These are phyloP conservation scores for Phoenix roebelenii DNA, from an alignment of 176 grass and related monocot species.

Conservation along the genomic window DNA sequence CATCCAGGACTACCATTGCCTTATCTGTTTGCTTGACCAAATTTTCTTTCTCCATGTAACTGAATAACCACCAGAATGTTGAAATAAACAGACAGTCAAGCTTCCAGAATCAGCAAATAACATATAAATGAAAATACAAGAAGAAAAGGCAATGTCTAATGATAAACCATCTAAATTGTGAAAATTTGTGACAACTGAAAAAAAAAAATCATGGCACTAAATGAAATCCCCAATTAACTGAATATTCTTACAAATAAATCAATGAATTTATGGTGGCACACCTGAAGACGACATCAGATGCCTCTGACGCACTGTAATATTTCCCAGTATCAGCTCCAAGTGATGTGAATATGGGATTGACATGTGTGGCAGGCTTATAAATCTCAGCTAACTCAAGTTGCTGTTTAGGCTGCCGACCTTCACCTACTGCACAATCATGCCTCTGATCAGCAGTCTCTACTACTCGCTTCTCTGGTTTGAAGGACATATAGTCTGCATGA, in stretches of 20 bases:
- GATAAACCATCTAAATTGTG: no score
- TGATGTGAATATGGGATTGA: slow-evolving; percentile 71
- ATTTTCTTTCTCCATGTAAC: slow-evolving; percentile 95
- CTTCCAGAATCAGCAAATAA: slow-evolving; percentile 5
- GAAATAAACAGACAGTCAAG: no score
- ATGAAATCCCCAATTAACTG: no score
- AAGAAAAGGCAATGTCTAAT: slow-evolving; percentile 6
- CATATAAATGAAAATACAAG: neutral
- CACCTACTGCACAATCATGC: slow-evolving; percentile 35
- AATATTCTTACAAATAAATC: no score
- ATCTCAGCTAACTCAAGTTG: slow-evolving; percentile 77
- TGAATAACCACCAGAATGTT: slow-evolving; percentile 7
- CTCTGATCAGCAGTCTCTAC: slow-evolving; percentile 48
- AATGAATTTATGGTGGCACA: neutral
- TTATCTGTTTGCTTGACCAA: slow-evolving; percentile 69
- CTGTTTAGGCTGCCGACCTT: slow-evolving; percentile 33
- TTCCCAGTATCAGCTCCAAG: slow-evolving; percentile 60
- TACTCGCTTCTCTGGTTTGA: slow-evolving; percentile 65
- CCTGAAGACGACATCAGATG: slow-evolving; percentile 76
- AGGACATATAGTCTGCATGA: slow-evolving; percentile 69
- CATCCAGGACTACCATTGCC: slow-evolving; percentile 64
- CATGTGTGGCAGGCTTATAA: slow-evolving; percentile 79
- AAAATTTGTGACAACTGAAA: no score
- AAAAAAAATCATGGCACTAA: no score
- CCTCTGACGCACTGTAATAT: slow-evolving; percentile 80